Evolutionary conservation across 306 rosid species (phyloP).

Genomic region (Cucurbita moschata): DNA sequence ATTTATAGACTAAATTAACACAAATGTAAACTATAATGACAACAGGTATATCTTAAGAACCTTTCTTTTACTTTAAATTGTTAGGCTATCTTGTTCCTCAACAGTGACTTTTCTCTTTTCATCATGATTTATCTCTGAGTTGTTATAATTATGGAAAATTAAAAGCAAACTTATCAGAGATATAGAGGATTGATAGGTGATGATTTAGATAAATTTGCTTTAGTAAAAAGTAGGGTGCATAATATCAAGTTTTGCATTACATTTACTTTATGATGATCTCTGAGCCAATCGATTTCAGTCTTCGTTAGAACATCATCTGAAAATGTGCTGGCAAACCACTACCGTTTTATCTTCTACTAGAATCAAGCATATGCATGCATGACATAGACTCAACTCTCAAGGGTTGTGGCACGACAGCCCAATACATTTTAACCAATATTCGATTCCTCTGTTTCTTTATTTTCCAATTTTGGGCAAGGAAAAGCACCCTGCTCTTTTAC

Average conservation of each 20-base stretch:
- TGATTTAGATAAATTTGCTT: conserved; percentile 1
- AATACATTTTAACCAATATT: neutral
- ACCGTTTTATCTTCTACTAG: neutral
- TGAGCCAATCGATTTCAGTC: neutral
- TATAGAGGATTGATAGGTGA: neutral
- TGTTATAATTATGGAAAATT: neutral
- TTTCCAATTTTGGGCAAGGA: conserved; percentile 1
- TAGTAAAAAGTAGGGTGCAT: neutral
- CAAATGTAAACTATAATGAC: neutral
- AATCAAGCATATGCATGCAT: conserved; percentile 1
- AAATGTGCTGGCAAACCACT: conserved; percentile 7
- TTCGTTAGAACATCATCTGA: conserved; percentile 2
- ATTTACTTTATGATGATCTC: conserved; percentile 1
- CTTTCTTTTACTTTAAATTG: neutral
- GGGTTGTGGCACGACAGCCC: neutral
- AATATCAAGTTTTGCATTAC: neutral
- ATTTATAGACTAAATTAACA: neutral
- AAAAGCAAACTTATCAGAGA: conserved; percentile 1
- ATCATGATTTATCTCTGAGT: neutral
- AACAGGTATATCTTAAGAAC: neutral
- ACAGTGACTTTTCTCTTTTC: neutral
- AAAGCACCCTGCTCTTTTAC: neutral
- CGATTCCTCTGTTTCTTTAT: neutral
- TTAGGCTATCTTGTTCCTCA: neutral
- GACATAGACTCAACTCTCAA: conserved; percentile 1